Evolutionary conservation across 768 basidiomycete genomes (phyloP).

Genomic region (Lactarius akahatsu): DNA sequence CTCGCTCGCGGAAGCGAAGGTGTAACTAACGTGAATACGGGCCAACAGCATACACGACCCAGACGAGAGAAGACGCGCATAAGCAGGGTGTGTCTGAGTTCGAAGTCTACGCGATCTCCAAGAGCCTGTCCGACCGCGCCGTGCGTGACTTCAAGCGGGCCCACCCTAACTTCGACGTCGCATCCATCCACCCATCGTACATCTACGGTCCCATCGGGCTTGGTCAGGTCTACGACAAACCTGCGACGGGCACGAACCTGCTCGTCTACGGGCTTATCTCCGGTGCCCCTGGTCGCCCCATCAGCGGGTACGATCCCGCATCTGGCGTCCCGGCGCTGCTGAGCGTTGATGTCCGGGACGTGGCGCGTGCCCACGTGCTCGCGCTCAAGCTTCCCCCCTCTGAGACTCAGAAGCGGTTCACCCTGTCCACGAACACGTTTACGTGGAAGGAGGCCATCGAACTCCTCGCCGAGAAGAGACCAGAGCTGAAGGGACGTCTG

Average conservation of each 20-base stretch:
- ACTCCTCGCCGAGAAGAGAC: constrained; percentile 30
- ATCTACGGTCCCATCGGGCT: constrained; percentile 33
- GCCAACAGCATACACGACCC: too few relatives aligned
- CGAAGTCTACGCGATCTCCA: too few relatives aligned
- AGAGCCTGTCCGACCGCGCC: constrained; percentile 32
- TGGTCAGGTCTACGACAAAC: constrained; percentile 30
- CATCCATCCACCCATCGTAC: constrained; percentile 36
- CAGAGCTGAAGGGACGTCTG: constrained; percentile 32
- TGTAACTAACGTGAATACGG: too few relatives aligned
- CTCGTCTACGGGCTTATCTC: constrained; percentile 33
- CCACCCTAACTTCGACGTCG: constrained; percentile 33
- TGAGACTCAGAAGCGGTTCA: constrained; percentile 27
- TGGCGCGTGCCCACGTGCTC: constrained; percentile 35
- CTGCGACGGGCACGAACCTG: constrained; percentile 33
- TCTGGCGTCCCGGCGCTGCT: constrained; percentile 24
- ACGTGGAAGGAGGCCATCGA: constrained; percentile 34
- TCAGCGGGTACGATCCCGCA: constrained; percentile 26
- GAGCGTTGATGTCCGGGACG: constrained; percentile 36
- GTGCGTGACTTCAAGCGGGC: constrained; percentile 32
- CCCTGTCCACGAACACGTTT: constrained; percentile 32
- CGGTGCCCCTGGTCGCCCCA: constrained; percentile 24
- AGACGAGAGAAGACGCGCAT: too few relatives aligned
- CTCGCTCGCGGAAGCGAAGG: too few relatives aligned
- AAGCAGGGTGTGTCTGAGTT: too few relatives aligned
- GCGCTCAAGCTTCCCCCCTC: constrained; percentile 29